Evolutionary conservation across 1,284 basidiomycete genomes (phyloP), one percentile per base, ranked within the genome.

Genomic region (Puccinia polysora): DNA sequence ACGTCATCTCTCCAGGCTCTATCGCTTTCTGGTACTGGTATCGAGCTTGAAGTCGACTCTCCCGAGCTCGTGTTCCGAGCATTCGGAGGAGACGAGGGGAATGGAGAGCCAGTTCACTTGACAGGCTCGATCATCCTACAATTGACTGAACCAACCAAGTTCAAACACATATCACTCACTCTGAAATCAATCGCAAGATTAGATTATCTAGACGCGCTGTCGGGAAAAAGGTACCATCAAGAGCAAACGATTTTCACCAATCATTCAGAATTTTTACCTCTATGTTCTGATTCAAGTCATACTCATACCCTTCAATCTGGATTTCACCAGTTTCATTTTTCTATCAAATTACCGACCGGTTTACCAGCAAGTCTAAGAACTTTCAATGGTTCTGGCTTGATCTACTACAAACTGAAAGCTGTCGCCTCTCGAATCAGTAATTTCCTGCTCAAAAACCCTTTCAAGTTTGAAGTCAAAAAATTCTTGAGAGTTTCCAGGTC

Each of bases 361-460:
- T 83, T 95, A 2, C 93, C 93, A 0, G 90, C 90, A 0, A 86
- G 85, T 49, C 81, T 94, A 45, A 79, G 82, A 63, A 88, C 88
- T 4, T 82, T 81, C 73, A 82, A 82, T 1, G 81, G 81, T 53
- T 81, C 82, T 50, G 89, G 88, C 1, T 84, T 86, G 36, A 84
- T 96, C 72, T 81, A 83, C 32, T 97, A 96, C 84, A 92, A 90
- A 79, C 86, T 97, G 47, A 88, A 90, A 55, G 93, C 91, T 0
- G 84, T 86, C 47, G 90, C 88, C 34, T 83, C 86, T 10, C 86
- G 91, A 3, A 84, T 89, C 0, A 49, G 45, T n/a, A 77, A 78
- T 10, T 88, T 88, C 6, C 86, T 92, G 75, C 56, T 59, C 56
- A 59, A 59, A 43, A 83, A 84, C 62, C 83, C 65, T n/a, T 60